A percentile compares a stretch with the other conserved stretches of the same genome.
Evolutionary conservation across 352 stramenopile genomes (phyloP).

Genomic region (Phytophthora europaea): DNA sequence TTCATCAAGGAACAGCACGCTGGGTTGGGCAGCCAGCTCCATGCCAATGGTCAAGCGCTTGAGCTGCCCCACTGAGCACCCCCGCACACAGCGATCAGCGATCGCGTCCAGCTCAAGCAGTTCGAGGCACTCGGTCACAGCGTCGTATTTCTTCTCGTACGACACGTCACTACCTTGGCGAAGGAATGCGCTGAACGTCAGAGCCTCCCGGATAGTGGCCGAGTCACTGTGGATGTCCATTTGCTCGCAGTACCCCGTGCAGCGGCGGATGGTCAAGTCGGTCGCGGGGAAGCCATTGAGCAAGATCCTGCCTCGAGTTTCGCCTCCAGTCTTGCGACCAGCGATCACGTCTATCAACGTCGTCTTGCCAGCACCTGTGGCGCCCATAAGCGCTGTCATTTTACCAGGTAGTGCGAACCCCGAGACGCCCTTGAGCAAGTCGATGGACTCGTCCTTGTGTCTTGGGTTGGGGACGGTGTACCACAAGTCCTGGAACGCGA

Average conservation of each 20-base stretch:
- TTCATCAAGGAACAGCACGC: conserved; percentile 89
- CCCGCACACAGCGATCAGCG: conserved; percentile 48
- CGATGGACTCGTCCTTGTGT: conserved; percentile 42
- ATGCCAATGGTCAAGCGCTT: conserved; percentile 83
- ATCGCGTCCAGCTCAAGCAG: conserved; percentile 52
- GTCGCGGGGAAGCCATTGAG: conserved; percentile 50
- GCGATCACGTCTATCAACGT: conserved; percentile 95
- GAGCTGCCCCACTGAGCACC: conserved; percentile 51
- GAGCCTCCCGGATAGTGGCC: conserved; percentile 87
- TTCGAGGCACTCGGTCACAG: conserved; percentile 53
- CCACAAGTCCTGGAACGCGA: conserved; percentile 52
- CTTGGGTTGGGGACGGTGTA: conserved; percentile 51
- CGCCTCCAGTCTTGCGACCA: conserved; percentile 87
- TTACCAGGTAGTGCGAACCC: conserved; percentile 59
- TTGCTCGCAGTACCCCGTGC: conserved; percentile 68
- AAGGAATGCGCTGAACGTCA: conserved; percentile 90
- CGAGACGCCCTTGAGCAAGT: conserved; percentile 81
- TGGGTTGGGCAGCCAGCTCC: conserved; percentile 88
- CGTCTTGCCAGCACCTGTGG: conserved; percentile 86
- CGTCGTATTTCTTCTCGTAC: conserved; percentile 41
- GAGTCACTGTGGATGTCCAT: conserved; percentile 88
- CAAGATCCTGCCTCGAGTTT: conserved; percentile 61
- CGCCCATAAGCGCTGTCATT: conserved; percentile 75
- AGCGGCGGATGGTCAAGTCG: conserved; percentile 46
- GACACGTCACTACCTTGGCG: conserved; percentile 53